Percentiles rank a stretch among this genome's conserved stretches.
phyloP scores from a whole-genome alignment of 2,329 filamentous ascomycete genomes.

The Xylariaceae sp. region DNA sequence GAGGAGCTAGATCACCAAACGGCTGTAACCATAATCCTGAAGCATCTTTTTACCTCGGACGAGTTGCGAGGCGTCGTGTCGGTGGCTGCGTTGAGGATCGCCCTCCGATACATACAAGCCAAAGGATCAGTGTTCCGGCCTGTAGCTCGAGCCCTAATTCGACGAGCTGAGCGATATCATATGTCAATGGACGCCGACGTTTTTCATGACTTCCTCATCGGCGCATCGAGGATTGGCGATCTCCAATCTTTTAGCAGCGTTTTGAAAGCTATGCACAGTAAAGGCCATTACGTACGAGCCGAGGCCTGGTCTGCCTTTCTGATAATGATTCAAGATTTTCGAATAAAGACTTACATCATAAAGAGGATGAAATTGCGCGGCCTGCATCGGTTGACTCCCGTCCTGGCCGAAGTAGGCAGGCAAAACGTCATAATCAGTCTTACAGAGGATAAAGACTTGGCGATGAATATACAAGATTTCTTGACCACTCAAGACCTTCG shows the following conservation, averaged over 20 bases:
- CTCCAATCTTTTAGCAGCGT: constrained; percentile 25
- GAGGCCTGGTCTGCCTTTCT: constrained; percentile 28
- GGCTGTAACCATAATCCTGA: constrained; percentile 26
- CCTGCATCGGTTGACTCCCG: constrained; percentile 19
- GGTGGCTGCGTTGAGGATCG: constrained; percentile 28
- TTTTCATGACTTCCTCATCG: constrained; percentile 25
- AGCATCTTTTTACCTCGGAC: constrained; percentile 24
- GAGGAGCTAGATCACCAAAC: constrained; percentile 22
- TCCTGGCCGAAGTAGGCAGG: constrained; percentile 22
- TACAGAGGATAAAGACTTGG: constrained; percentile 6
- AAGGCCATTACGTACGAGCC: constrained; percentile 20
- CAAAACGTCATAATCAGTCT: constrained; percentile 24
- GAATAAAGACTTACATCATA: constrained; percentile 41
- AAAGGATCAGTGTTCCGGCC: constrained; percentile 22
- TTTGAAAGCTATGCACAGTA: constrained; percentile 27
- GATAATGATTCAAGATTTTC: constrained; percentile 38
- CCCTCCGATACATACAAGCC: constrained; percentile 23
- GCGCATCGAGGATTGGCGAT: constrained; percentile 24
- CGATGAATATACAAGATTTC: constrained; percentile 15
- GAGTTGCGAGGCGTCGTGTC: constrained; percentile 20
- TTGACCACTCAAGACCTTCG: constrained; percentile 19
- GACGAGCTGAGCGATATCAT: constrained; percentile 18
- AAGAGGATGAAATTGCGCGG: constrained; percentile 29
- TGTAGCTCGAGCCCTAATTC: constrained; percentile 22
- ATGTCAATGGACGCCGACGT: constrained; percentile 26